phyloP scores from a whole-genome alignment of 768 basidiomycete genomes.

The Xerocomellus amylosporus region DNA sequence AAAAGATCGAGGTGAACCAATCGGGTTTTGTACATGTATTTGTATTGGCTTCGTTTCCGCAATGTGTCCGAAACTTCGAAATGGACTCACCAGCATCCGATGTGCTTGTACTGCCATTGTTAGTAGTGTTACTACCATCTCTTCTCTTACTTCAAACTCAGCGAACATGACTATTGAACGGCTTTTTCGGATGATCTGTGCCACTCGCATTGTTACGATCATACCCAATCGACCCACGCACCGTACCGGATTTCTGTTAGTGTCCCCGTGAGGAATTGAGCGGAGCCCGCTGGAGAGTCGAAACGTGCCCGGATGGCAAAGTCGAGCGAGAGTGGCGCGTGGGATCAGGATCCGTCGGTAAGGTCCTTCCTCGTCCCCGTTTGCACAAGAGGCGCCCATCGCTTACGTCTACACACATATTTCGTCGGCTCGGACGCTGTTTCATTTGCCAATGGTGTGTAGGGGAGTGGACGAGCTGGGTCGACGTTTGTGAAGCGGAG shows the following conservation, averaged over 20 bases:
- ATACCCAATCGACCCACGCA: background rate
- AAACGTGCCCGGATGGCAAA: constrained; percentile 13
- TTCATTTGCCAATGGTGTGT: background rate
- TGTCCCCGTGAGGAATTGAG: background rate
- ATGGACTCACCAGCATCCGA: background rate
- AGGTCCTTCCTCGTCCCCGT: background rate
- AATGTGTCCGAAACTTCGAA: background rate
- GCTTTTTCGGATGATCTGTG: background rate
- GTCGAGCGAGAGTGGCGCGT: constrained; percentile 9
- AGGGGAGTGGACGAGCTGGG: constrained; percentile 5
- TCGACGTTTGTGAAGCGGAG: constrained; percentile 2
- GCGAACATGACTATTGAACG: constrained; percentile 9
- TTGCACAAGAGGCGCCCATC: constrained; percentile 2
- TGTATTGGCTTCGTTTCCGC: background rate
- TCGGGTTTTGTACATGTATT: background rate
- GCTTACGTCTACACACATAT: constrained; percentile 10
- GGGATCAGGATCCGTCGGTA: constrained; percentile 20
- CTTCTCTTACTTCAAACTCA: constrained; percentile 22
- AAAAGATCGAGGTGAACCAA: background rate
- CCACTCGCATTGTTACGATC: background rate
- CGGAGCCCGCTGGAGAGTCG: background rate
- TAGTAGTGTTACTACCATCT: background rate
- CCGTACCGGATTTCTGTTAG: background rate
- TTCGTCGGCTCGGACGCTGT: background rate
- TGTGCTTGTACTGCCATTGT: too few species aligned